These are phyloP conservation scores for Fagus sylvatica DNA, from an alignment of 306 rosid species.

Conservation along the genomic window DNA sequence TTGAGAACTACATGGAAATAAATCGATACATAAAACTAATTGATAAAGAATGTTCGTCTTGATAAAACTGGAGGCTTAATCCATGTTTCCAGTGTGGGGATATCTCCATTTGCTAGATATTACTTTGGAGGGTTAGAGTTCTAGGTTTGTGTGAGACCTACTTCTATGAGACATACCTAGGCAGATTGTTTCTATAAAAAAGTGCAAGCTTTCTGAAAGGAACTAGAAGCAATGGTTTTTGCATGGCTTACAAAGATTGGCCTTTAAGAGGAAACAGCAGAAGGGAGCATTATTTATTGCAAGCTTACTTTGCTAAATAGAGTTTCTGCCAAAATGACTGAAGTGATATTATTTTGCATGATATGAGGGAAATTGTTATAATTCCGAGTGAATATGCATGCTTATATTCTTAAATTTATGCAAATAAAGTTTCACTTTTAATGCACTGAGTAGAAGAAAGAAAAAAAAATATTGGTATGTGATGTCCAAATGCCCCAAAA, in stretches of 20 bases:
- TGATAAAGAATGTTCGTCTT: conserved; percentile 3
- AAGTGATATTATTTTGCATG: background rate
- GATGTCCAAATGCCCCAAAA: background rate
- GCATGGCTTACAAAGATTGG: background rate
- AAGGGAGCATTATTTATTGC: conserved; percentile 15
- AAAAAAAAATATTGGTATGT: background rate
- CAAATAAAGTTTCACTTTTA: background rate
- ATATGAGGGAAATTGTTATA: conserved; percentile 9
- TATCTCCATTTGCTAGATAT: background rate
- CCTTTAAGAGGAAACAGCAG: background rate
- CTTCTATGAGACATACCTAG: background rate
- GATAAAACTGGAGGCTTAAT: background rate
- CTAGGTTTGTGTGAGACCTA: background rate
- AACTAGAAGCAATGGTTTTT: background rate
- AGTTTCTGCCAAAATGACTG: background rate
- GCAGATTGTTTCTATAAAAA: background rate
- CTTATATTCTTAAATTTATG: conserved; percentile 6
- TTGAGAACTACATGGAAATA: conserved; percentile 15
- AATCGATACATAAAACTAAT: conserved; percentile 6
- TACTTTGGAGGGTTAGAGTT: background rate
- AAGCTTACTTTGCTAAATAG: background rate
- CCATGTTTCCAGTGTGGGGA: background rate
- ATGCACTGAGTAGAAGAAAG: conserved; percentile 6
- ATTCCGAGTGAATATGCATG: conserved; percentile 7
- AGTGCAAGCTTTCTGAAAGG: background rate